Conservation (phyloP, 345 rosid species). For the Physaria fendleri region DNA sequence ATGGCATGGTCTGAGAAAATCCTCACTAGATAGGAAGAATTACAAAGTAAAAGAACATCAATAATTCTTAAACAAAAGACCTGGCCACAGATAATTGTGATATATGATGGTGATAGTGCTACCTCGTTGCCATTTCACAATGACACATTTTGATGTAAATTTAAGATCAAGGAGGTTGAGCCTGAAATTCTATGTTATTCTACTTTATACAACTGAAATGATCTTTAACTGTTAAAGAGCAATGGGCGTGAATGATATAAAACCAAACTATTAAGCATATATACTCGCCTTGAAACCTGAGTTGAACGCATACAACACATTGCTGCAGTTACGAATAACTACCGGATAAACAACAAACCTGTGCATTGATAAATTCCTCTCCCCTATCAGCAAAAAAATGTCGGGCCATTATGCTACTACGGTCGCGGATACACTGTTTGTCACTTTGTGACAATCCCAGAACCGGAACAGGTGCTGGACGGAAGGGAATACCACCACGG, state of each 20-base stretch:
- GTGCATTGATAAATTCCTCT: slow-evolving; percentile 87
- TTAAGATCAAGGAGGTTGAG: not conserved
- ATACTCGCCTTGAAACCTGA: not conserved
- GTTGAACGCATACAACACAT: not conserved
- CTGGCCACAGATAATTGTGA: slow-evolving; percentile 1
- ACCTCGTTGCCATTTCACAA: not conserved
- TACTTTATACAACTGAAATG: not conserved
- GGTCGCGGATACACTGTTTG: slow-evolving; percentile 97
- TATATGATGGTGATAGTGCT: slow-evolving; percentile 1
- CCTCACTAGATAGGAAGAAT: not conserved
- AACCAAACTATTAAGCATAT: not conserved
- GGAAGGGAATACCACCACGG: slow-evolving; percentile 77
- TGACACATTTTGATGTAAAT: not conserved
- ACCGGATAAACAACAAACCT: slow-evolving; percentile 41
- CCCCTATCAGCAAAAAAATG: slow-evolving; percentile 85
- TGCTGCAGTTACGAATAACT: not conserved
- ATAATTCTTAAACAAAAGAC: slow-evolving; percentile 1
- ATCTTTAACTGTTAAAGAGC: not conserved
- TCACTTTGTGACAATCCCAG: slow-evolving; percentile 89
- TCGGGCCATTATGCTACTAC: slow-evolving; percentile 96
- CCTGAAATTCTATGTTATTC: not conserved
- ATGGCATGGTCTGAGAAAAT: not conserved
- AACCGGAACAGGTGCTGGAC: slow-evolving; percentile 68
- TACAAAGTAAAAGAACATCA: slow-evolving; percentile 4
- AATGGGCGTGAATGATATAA: not conserved